Percentiles rank a stretch among this genome's conserved stretches.
Evolutionary conservation across 2,329 filamentous ascomycete genomes (phyloP).

Genomic region (Aspergillus felis): DNA sequence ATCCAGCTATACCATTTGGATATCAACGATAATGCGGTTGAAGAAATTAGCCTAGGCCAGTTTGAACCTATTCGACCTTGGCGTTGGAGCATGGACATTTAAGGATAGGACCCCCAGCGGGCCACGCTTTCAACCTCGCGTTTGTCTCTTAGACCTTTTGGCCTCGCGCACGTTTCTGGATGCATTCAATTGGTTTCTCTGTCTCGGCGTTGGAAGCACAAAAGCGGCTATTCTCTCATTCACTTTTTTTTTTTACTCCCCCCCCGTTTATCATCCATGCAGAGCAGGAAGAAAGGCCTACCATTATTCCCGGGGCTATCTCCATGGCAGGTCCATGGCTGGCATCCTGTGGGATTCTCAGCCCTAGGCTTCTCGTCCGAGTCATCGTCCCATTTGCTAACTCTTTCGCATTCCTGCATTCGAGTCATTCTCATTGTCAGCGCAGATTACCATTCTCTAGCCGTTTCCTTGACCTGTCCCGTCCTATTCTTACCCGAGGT

Average conservation of each 20-base stretch:
- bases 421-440: background rate
- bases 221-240: slow-evolving; percentile 6
- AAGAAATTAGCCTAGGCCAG: slow-evolving; percentile 29
- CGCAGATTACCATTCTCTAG: slow-evolving; percentile 8
- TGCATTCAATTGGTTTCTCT: slow-evolving; percentile 1
- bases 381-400: background rate
- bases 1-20: slow-evolving; percentile 35
- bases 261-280: slow-evolving; percentile 4
- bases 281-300: background rate
- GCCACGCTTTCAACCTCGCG: background rate
- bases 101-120: slow-evolving; percentile 6
- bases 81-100: slow-evolving; percentile 45
- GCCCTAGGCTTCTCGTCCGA: background rate
- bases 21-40: slow-evolving; percentile 29
- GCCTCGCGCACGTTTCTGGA: background rate
- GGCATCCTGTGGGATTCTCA: background rate
- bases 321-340: slow-evolving; percentile 11
- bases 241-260: background rate
- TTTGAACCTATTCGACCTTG: slow-evolving; percentile 35
- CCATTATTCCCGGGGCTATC: slow-evolving; percentile 1
- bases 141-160: slow-evolving; percentile 1
- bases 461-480: background rate
- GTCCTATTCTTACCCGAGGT: background rate
- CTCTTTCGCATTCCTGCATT: slow-evolving; percentile 1
- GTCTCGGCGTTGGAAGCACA: slow-evolving; percentile 10